Conservation (phyloP, 805 yeast species). For the Candida odintsovae region DNA sequence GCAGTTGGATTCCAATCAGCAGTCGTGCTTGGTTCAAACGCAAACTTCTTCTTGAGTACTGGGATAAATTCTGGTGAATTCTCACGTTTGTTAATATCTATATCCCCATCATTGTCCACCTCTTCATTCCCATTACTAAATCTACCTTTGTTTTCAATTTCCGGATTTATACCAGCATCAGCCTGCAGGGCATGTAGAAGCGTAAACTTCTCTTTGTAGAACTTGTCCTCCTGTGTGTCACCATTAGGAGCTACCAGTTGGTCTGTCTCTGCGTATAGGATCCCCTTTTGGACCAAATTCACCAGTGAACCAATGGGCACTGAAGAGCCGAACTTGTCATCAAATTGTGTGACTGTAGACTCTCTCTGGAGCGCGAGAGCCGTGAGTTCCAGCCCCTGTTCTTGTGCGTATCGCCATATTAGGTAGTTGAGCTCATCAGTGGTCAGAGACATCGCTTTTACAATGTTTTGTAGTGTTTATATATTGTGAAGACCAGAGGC, state of each 20-base stretch:
- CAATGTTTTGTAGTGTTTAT: background rate
- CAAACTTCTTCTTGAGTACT: conserved; percentile 32
- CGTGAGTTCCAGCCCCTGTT: conserved; percentile 67
- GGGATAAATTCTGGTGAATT: conserved; percentile 25
- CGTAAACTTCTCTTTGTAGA: conserved; percentile 33
- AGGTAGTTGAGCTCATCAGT: conserved; percentile 84
- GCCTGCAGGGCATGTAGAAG: conserved; percentile 49
- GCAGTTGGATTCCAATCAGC: conserved; percentile 54
- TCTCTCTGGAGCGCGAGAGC: conserved; percentile 80
- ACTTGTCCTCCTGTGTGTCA: conserved; percentile 19
- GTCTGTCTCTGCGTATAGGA: conserved; percentile 70
- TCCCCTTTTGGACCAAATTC: conserved; percentile 78
- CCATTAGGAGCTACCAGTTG: conserved; percentile 39
- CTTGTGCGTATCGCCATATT: conserved; percentile 90
- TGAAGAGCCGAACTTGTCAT: conserved; percentile 38
- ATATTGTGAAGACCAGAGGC: background rate
- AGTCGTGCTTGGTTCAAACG: conserved; percentile 39
- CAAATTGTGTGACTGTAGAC: conserved; percentile 55
- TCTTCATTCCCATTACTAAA: conserved; percentile 16
- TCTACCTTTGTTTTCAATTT: conserved; percentile 25
- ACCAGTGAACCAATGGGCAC: conserved; percentile 82
- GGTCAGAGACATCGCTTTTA: conserved; percentile 60
- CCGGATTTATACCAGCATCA: conserved; percentile 30
- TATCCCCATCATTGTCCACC: conserved; percentile 2
- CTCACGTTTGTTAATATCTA: conserved; percentile 4